Percentiles rank a stretch among this genome's conserved stretches.
Conservation (phyloP, 192 early-diverging fungal species). For the Lobulomyces angularis region DNA sequence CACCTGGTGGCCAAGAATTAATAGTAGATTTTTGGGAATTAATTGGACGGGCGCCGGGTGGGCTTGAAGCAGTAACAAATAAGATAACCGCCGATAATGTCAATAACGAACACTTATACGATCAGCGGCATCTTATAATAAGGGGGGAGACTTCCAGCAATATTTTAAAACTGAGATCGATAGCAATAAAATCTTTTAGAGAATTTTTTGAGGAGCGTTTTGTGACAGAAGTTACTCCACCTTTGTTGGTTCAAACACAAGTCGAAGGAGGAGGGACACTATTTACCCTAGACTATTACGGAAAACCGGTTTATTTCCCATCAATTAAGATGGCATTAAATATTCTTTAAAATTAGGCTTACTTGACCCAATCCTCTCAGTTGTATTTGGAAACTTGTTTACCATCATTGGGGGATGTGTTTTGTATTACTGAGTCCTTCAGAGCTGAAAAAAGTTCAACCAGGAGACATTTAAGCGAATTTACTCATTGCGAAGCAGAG, state of each 20-base stretch:
- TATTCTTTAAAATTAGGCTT: constrained; percentile 46
- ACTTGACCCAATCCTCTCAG: constrained; percentile 97
- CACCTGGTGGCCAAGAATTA: constrained; percentile 94
- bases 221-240: constrained; percentile 89
- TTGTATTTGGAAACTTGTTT: constrained; percentile 95
- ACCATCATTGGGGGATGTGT: constrained; percentile 90
- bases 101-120: constrained; percentile 8
- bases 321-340: background rate
- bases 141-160: constrained; percentile 81
- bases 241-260: constrained; percentile 98
- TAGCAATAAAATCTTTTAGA: constrained; percentile 88
- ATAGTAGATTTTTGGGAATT: constrained; percentile 90
- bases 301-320: constrained; percentile 48
- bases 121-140: constrained; percentile 94
- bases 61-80: constrained; percentile 84
- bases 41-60: constrained; percentile 84
- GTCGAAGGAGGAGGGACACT: constrained; percentile 95
- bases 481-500: constrained; percentile 95
- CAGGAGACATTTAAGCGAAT: constrained; percentile 82
- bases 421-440: constrained; percentile 91
- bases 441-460: constrained; percentile 97
- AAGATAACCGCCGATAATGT: constrained; percentile 58
- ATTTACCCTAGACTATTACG: constrained; percentile 94
- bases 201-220: constrained; percentile 72
- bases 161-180: constrained; percentile 72